These are phyloP conservation scores for Phaeodactylum tricornutum DNA, from an alignment of 108 stramenopile genomes.

Conservation along the genomic window DNA sequence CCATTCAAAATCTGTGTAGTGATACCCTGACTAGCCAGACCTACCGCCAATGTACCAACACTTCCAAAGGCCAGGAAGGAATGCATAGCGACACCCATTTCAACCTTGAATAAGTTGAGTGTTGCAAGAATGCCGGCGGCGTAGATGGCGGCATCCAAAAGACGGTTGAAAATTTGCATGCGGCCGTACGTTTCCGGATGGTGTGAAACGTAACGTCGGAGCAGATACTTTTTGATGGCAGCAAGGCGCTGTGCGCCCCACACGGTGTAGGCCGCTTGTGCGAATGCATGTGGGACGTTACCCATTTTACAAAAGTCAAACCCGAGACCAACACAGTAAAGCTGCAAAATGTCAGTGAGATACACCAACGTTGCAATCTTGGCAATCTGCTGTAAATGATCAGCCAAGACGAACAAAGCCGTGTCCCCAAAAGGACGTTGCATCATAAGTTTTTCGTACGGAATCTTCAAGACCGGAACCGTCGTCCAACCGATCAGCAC, in stretches of 20 bases:
- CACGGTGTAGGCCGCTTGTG: constrained; percentile 30
- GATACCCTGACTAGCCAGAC: constrained; percentile 48
- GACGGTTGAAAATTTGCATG: constrained; percentile 31
- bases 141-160: constrained; percentile 31
- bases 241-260: constrained; percentile 33
- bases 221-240: constrained; percentile 24
- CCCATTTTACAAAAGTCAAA: constrained; percentile 7
- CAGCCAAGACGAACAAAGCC: background rate
- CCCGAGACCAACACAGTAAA: constrained; percentile 17
- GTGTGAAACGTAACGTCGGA: constrained; percentile 9
- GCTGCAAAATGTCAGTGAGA: constrained; percentile 20
- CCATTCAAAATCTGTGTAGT: constrained; percentile 47
- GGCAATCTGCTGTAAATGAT: constrained; percentile 10
- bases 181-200: constrained; percentile 7
- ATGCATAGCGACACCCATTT: constrained; percentile 42
- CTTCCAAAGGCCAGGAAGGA: constrained; percentile 19
- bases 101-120: constrained; percentile 38
- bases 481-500: background rate
- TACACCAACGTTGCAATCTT: constrained; percentile 25
- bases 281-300: constrained; percentile 19
- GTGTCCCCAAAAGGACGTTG: background rate
- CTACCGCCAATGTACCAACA: constrained; percentile 26
- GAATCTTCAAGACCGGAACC: background rate
- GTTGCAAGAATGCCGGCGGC: constrained; percentile 20
- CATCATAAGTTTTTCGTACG: background rate